A percentile compares a stretch with the other conserved stretches of the same genome.
These are phyloP conservation scores for Prunus salicina DNA, from an alignment of 306 rosid species.

Conservation along the genomic window DNA sequence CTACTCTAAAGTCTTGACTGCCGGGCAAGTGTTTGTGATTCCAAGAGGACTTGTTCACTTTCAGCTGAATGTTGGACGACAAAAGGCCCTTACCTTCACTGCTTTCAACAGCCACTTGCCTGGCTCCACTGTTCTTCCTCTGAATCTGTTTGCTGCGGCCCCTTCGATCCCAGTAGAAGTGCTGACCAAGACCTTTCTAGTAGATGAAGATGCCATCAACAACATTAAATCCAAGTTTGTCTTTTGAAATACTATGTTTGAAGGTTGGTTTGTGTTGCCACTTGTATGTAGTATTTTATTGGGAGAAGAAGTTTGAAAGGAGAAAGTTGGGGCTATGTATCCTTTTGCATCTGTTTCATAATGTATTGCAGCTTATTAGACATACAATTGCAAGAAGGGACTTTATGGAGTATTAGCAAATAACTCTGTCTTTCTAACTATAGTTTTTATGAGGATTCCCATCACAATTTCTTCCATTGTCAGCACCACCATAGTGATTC, in stretches of 20 bases:
- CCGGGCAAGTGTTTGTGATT: slow-evolving; percentile 27
- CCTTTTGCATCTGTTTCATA: no score
- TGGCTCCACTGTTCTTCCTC: slow-evolving; percentile 1
- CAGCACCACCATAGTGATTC: no score
- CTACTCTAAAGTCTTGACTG: slow-evolving; percentile 25
- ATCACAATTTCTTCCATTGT: no score
- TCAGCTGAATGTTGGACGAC: slow-evolving; percentile 36
- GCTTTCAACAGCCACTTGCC: slow-evolving; percentile 34
- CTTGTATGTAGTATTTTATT: no score
- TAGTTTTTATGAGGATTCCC: no score
- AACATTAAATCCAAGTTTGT: neutral
- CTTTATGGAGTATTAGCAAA: no score
- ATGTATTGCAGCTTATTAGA: no score
- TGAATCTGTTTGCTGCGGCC: slow-evolving; percentile 17
- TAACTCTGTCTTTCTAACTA: no score
- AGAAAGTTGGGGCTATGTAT: no score
- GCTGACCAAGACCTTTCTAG: slow-evolving; percentile 22
- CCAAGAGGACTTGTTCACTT: slow-evolving; percentile 45
- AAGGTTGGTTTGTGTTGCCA: no score
- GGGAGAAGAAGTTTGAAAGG: no score
- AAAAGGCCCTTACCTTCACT: slow-evolving; percentile 14
- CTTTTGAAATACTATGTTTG: neutral
- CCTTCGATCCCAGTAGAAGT: slow-evolving; percentile 30
- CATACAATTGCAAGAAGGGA: no score
- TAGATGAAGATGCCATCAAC: slow-evolving; percentile 1